Base-by-base conservation (phyloP, 2,329 filamentous ascomycete species). In the Pestalotiopsis sp. region DNA sequence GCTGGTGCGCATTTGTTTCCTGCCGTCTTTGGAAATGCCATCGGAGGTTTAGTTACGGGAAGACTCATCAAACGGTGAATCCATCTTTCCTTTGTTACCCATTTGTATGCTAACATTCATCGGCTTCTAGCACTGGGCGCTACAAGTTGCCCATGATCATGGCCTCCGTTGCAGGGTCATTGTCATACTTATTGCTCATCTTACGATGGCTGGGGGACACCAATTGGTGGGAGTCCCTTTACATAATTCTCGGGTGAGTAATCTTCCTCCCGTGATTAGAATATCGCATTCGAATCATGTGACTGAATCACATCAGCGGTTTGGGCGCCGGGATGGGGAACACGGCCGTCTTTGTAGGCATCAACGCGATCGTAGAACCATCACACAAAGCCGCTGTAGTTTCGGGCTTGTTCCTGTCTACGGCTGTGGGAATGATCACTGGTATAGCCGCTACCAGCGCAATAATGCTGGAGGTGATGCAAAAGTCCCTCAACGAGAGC, bases 21-120 rank as follows among this genome's bases (percentile, higher is more conserved):
- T 0, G 84, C 86, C 0, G 85, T 88, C 3, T 74, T 82, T 0
- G 86, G 86, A 4, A 88, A 88, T 68, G 83, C 85, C 0, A 66
- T 83, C 7, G 86, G 84, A 1, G 85, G 84, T 0, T 75, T 89
- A 1, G 14, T 84, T 0, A 80, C 84, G 0, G 86, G 86, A 0
- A 71, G 73, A 4, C 80, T 79, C 36, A 85, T 86, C 68, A 79
- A 81, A 31, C 73, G 75, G n/a, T 68, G 17, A 7, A 20, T 49
- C 1, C 11, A 41, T 36, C 23, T 6, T 5, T 3, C 7, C 6
- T 17, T 14, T 57, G 13, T 41, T 6, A 6, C 4, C 2, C 41
- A 12, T 7, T 17, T 11, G 11, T 31, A 3, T 13, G 36, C 13
- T 56, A 45, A 38, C 3, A 36, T 7, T 36, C 23, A 23, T 12